phyloP scores from a whole-genome alignment of 2,329 filamentous ascomycete genomes.

The Diaporthe sp. region DNA sequence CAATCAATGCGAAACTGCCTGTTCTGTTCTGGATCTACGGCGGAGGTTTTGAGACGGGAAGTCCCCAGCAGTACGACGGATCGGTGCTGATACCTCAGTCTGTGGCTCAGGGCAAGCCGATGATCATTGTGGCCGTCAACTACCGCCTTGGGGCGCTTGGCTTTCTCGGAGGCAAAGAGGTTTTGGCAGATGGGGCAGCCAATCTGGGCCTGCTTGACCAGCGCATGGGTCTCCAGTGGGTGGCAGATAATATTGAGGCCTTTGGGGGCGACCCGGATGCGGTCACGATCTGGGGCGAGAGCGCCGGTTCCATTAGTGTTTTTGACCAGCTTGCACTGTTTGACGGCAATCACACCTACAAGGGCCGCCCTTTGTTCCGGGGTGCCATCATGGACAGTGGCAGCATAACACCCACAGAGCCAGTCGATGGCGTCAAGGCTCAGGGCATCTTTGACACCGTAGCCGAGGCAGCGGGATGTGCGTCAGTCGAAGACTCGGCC shows the following conservation, averaged over 20 bases:
- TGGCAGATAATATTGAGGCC: constrained; percentile 79
- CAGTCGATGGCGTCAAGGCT: constrained; percentile 74
- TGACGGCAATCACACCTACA: constrained; percentile 79
- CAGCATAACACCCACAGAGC: constrained; percentile 70
- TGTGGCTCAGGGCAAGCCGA: constrained; percentile 67
- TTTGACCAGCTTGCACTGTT: constrained; percentile 82
- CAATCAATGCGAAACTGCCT: constrained; percentile 58
- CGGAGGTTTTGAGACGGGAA: constrained; percentile 59
- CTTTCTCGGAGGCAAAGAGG: constrained; percentile 77
- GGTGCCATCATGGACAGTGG: constrained; percentile 84
- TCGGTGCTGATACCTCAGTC: constrained; percentile 60
- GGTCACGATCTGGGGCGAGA: constrained; percentile 85
- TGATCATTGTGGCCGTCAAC: constrained; percentile 83
- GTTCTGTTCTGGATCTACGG: constrained; percentile 71
- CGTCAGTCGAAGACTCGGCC: constrained; percentile 57
- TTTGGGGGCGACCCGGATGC: constrained; percentile 86
- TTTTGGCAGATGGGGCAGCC: constrained; percentile 73
- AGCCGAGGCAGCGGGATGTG: constrained; percentile 72
- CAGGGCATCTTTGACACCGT: constrained; percentile 75
- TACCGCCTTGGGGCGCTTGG: constrained; percentile 83
- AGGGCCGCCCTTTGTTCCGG: constrained; percentile 80
- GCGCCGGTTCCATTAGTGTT: constrained; percentile 78
- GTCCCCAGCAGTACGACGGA: constrained; percentile 60
- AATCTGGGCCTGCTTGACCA: constrained; percentile 83
- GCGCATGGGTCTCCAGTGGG: constrained; percentile 79